Percentiles rank a stretch among this genome's conserved stretches.
phyloP scores from a whole-genome alignment of 2,329 filamentous ascomycete species.

The Aspergillus pseudoviridinutans region DNA sequence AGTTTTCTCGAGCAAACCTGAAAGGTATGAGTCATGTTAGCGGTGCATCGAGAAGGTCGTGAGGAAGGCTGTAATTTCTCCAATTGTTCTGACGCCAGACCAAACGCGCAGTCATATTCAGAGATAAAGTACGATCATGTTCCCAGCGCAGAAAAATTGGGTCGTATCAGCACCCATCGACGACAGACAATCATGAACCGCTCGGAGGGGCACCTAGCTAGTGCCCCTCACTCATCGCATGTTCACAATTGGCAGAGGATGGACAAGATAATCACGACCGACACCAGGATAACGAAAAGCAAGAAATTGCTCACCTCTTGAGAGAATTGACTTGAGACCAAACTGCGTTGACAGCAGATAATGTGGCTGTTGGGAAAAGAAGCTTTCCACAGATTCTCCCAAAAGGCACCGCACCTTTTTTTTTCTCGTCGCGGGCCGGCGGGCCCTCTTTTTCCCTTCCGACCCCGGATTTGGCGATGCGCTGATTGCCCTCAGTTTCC shows the following conservation, averaged over 20 bases:
- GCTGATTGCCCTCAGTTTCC: neutral
- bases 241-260: neutral
- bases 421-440: conserved; percentile 12
- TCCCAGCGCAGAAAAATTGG: neutral
- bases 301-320: conserved; percentile 13
- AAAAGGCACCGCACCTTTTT: conserved; percentile 5
- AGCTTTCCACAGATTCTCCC: neutral
- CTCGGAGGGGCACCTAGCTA: conserved; percentile 2
- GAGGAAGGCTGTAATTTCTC: neutral
- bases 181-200: neutral
- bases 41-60: neutral
- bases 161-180: neutral
- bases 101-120: neutral
- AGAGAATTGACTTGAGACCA: conserved; percentile 13
- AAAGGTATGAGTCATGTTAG: neutral
- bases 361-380: neutral
- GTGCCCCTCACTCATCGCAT: conserved; percentile 9
- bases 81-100: neutral
- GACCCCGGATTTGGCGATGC: conserved; percentile 16
- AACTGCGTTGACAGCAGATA: conserved; percentile 5
- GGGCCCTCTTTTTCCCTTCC: conserved; percentile 16
- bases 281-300: neutral
- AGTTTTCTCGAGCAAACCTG: conserved; percentile 19
- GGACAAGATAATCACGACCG: neutral
- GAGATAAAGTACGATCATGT: neutral